Evolutionary conservation across 208 protist genomes (phyloP), one percentile per base, ranked within the genome.

Genomic region (Crithidia bombi): DNA sequence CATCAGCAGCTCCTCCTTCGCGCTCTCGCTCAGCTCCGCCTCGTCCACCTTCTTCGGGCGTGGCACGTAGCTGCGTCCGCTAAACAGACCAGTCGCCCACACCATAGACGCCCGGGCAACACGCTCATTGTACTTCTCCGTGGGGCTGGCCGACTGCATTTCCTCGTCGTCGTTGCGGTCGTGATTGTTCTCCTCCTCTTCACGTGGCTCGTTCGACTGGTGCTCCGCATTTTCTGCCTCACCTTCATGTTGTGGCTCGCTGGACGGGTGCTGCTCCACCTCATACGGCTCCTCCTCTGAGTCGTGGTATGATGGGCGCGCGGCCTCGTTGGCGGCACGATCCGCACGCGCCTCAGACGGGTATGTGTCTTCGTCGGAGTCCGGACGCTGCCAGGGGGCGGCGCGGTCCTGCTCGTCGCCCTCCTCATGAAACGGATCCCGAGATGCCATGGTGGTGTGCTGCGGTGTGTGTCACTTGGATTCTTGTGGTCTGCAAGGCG

Each of bases 1-100:
- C 28, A 21, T 57, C 47, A 86, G 68, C 51, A 83, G 51, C 65
- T 74, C 65, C 69, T 85, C 72, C 50, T 84, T 72, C 14, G 39
- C 75, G 14, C 2, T 61, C 33, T 86, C 81, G 64, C 65, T 78
- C 32, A 85, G 78, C 25, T 82, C 69, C 1, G 33, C 25, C 65
- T 83, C 72, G 23, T 76, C 26, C 5, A 85, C 71, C 52, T 74
- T 63, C 66, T 79, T 79, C 21, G 84, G 84, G n/a, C 72, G 72
- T 26, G 84, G 78, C 35, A 75, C 69, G 69, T 87, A 90, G 56
- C 69, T 79, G 41, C 33, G 61, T 3, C 84, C 84, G 43, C 56
- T 80, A 44, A 90, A 72, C 46, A 83, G 66, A 12, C 84, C 84
- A 26, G 73, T 82, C 59, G 84, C 65, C 81, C 84, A 90, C 35